A percentile compares a stretch with the other conserved stretches of the same genome.
phyloP scores from a whole-genome alignment of 768 basidiomycete species.

The Russula griseocarnosa region DNA sequence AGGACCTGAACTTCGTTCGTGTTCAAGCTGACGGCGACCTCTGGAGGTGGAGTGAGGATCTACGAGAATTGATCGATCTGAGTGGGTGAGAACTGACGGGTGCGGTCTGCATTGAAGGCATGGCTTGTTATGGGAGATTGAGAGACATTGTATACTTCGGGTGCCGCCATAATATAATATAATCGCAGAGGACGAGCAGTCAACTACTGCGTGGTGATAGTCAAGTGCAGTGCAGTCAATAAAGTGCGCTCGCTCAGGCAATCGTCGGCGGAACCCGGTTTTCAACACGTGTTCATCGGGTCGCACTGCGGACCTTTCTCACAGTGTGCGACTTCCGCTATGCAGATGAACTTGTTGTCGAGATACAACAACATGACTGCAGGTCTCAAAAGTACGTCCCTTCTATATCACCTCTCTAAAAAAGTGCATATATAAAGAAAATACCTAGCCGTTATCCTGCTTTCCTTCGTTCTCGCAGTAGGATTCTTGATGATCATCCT shows the following conservation, averaged over 20 bases:
- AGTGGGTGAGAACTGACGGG: constrained; percentile 53
- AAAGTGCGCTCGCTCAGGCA: neutral
- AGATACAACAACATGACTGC: constrained; percentile 27
- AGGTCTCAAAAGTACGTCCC: constrained; percentile 28
- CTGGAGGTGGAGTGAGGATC: constrained; percentile 40
- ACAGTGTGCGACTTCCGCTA: neutral
- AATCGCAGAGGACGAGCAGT: constrained; percentile 75
- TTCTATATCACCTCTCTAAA: neutral
- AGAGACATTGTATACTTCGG: constrained; percentile 74
- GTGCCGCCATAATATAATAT: constrained; percentile 50
- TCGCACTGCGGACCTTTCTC: no score
- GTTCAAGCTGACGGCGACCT: constrained; percentile 88
- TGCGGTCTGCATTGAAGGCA: constrained; percentile 84
- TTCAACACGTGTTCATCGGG: neutral
- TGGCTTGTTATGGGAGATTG: constrained; percentile 84
- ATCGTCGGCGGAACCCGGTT: neutral
- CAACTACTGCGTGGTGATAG: constrained; percentile 58
- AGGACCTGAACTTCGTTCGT: constrained; percentile 85
- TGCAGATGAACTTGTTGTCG: constrained; percentile 11
- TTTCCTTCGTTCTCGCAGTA: constrained; percentile 94
- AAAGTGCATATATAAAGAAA: neutral
- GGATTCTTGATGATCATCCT: constrained; percentile 99
- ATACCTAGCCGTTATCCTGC: constrained; percentile 80
- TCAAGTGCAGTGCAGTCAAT: neutral
- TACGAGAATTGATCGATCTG: constrained; percentile 14